Percentiles rank a stretch among this genome's conserved stretches.
phyloP scores from a whole-genome alignment of 305 asterid genomes.

The Withania somnifera region DNA sequence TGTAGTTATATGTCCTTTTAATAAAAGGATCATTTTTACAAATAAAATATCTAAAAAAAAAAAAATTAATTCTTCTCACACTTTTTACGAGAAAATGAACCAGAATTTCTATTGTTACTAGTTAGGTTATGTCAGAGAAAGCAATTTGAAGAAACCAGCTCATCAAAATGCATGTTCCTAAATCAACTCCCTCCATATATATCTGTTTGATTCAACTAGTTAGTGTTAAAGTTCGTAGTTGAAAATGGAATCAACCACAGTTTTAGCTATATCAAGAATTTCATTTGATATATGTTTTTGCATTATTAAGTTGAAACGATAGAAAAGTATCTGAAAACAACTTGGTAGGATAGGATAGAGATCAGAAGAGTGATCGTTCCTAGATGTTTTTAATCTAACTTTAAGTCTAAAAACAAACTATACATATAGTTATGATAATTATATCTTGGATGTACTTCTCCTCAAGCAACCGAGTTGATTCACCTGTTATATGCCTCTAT shows the following conservation, averaged over 20 bases:
- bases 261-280: no score
- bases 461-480: background rate
- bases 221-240: background rate
- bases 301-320: background rate
- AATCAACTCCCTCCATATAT: background rate
- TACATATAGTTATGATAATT: background rate
- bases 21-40: no score
- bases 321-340: background rate
- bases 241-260: background rate
- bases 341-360: background rate
- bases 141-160: background rate
- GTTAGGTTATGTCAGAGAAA: no score
- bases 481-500: background rate
- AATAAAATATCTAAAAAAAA: no score
- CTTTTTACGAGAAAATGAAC: background rate
- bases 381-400: background rate
- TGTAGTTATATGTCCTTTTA: no score
- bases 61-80: no score
- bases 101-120: background rate
- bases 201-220: background rate
- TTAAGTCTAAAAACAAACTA: background rate
- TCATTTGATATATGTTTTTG: background rate
- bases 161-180: background rate
- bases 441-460: background rate
- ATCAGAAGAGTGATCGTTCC: background rate